Evolutionary conservation across 257 asterid genomes (phyloP), one percentile per base, ranked within the genome.

Genomic region (Scutellaria minor): DNA sequence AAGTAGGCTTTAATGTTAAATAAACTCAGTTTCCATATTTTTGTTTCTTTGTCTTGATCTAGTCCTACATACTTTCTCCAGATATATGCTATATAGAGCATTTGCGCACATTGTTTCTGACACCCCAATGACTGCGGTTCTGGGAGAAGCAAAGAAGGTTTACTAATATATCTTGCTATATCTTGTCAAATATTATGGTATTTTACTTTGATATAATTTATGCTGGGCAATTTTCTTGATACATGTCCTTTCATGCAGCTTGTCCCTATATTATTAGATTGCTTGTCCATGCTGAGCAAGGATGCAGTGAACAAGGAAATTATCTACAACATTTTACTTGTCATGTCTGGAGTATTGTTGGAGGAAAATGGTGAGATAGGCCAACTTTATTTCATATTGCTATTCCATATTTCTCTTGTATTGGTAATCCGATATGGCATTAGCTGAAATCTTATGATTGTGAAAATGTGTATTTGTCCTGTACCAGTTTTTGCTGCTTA

Each of bases 141-240:
- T 95, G 80, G 81, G 86, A 61, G 97, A 90, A 65, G 89, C 97
- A 82, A 84, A 83, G 75, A 87, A 82, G 96, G 98, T 91, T 64
- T 76, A 90, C 47, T 27, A 35, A 27, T 53, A 31, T 60, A 71
- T 39, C 44, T 75, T 56, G 27, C 37, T 80, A 37, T 68, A 52
- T 58, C 76, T 15, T 57, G 4, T 63, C 47, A 52, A 41, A 39
- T 47, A n/a, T 61, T 64, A 42, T 56, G 13, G 20, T 69, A 35
- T 53, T 62, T 10, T 37, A 62, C 31, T 57, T 35, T 55, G 14
- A 53, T 53, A 41, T 74, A 18, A 44, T 73, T 44, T 56, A 56
- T 44, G 35, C 20, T 14, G 18, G 40, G 70, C 52, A 37, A 64
- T 41, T 61, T 54, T 76, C 50, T 69, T 77, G 75, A 77, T 59